phyloP scores from a whole-genome alignment of 2,329 filamentous ascomycete species.

The Dactylellina haptotyla region DNA sequence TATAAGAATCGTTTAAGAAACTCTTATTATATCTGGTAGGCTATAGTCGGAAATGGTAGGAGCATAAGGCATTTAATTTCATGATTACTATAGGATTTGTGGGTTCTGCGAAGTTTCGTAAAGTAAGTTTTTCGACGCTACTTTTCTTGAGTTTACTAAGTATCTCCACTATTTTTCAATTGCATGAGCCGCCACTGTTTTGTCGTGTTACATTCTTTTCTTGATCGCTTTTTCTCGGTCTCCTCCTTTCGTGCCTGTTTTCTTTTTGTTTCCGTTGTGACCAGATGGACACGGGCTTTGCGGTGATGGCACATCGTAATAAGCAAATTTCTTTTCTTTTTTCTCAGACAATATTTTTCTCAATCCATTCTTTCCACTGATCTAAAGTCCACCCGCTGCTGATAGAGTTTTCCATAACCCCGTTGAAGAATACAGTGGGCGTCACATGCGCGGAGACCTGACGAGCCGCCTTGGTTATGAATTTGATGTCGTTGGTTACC shows the following conservation, averaged over 20 bases:
- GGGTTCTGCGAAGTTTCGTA: too few relatives aligned
- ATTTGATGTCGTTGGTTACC: slow-evolving; percentile 85
- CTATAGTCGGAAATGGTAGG: too few relatives aligned
- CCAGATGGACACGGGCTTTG: background rate
- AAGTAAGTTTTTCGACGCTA: too few relatives aligned
- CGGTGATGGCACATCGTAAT: background rate
- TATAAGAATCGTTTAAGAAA: too few relatives aligned
- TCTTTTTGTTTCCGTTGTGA: background rate
- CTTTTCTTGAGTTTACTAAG: too few relatives aligned
- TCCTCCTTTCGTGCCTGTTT: too few relatives aligned
- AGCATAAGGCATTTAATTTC: too few relatives aligned
- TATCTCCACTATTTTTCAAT: too few relatives aligned
- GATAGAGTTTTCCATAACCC: slow-evolving; percentile 80
- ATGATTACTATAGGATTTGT: too few relatives aligned
- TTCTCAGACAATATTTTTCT: slow-evolving; percentile 69
- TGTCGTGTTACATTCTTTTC: too few relatives aligned
- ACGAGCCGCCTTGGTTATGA: slow-evolving; percentile 81
- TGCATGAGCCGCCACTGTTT: too few relatives aligned
- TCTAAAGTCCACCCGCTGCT: slow-evolving; percentile 79
- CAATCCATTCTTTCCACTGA: slow-evolving; percentile 87
- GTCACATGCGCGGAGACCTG: slow-evolving; percentile 87
- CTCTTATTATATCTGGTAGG: too few relatives aligned
- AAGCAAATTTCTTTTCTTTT: slow-evolving; percentile 7
- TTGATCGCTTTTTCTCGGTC: background rate
- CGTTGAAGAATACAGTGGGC: slow-evolving; percentile 88